These are phyloP conservation scores for Oropetium thomaeum DNA, from an alignment of 176 grass and related monocot species.

Conservation along the genomic window DNA sequence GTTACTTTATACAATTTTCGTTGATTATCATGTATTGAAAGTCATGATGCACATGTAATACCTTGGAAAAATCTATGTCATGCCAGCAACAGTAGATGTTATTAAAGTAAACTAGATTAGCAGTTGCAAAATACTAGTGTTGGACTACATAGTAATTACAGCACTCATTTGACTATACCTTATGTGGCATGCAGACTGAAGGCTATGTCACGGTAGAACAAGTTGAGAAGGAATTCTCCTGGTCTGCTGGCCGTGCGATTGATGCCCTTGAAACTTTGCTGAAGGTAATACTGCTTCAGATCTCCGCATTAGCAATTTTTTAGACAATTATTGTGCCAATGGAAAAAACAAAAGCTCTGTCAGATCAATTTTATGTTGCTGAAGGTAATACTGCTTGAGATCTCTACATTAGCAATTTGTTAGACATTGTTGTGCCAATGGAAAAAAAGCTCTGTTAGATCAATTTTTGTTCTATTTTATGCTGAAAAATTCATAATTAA, in stretches of 20 bases:
- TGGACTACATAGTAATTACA: slow-evolving; percentile 3
- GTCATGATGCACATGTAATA: not conserved
- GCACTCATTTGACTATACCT: not conserved
- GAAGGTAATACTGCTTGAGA: no score
- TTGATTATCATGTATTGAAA: not conserved
- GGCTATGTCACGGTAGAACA: slow-evolving; percentile 83
- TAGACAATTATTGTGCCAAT: not conserved
- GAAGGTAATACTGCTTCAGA: slow-evolving; percentile 51
- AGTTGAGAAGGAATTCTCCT: slow-evolving; percentile 69
- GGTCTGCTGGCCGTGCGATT: slow-evolving; percentile 68
- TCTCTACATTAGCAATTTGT: no score
- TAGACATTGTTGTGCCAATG: no score
- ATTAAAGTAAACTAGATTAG: not conserved
- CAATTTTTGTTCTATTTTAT: no score
- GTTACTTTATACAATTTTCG: not conserved
- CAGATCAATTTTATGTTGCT: not conserved
- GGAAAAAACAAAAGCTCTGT: not conserved
- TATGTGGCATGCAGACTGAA: slow-evolving; percentile 55
- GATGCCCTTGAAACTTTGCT: slow-evolving; percentile 87
- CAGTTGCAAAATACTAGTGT: not conserved
- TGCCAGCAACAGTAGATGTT: not conserved
- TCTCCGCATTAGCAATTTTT: not conserved
- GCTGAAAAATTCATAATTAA: not conserved
- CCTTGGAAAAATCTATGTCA: not conserved
- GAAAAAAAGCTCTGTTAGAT: no score